phyloP scores from a whole-genome alignment of 2,329 filamentous ascomycete genomes.

The Meredithiella fracta region DNA sequence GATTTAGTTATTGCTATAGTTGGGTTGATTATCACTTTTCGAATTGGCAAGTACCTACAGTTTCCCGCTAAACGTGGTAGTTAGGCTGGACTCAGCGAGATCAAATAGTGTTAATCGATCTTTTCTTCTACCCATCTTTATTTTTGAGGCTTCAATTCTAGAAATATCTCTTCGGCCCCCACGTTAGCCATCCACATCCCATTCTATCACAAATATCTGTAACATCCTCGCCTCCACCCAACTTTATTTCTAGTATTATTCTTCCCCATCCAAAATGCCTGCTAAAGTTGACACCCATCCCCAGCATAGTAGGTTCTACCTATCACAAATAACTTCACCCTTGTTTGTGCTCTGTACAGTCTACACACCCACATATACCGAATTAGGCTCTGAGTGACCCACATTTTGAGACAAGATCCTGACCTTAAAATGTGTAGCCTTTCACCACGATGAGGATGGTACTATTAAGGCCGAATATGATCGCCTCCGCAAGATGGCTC shows the following conservation, averaged over 20 bases:
- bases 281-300: not conserved
- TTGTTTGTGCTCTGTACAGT: not conserved
- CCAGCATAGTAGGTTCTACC: slow-evolving; percentile 8
- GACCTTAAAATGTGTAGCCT: slow-evolving; percentile 34
- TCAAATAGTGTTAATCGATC: not conserved
- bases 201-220: not conserved
- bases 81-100: not conserved
- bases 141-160: not conserved
- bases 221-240: not conserved
- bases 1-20: too few relatives aligned
- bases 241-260: not conserved
- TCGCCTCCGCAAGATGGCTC: slow-evolving; percentile 67
- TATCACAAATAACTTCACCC: not conserved
- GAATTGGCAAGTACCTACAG: not conserved
- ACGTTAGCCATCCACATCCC: not conserved
- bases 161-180: not conserved
- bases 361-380: not conserved
- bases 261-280: not conserved
- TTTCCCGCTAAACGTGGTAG: not conserved
- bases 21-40: too few relatives aligned
- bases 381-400: not conserved
- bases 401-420: not conserved
- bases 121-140: not conserved
- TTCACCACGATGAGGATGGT: slow-evolving; percentile 52
- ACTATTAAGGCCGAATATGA: slow-evolving; percentile 79